phyloP scores from a whole-genome alignment of 2,329 filamentous ascomycete species.

The Penicillium sp. region DNA sequence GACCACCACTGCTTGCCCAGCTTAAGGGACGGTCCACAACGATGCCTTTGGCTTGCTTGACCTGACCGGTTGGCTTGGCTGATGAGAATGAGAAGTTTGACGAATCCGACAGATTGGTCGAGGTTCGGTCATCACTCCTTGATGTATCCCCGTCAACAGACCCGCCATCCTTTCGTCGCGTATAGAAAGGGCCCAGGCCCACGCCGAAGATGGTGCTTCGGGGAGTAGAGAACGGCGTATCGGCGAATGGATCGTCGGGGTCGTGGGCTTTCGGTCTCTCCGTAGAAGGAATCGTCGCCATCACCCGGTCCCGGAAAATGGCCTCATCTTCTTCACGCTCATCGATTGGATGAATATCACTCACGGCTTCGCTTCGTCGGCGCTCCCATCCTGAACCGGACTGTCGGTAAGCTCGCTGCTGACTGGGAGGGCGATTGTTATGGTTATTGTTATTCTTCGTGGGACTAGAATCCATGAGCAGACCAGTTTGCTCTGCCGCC shows the following conservation, averaged over 20 bases:
- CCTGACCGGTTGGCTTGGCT: slow-evolving; percentile 25
- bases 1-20: slow-evolving; percentile 28
- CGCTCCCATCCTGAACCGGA: slow-evolving; percentile 54
- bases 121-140: slow-evolving; percentile 60
- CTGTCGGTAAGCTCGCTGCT: slow-evolving; percentile 35
- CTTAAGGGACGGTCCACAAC: slow-evolving; percentile 27
- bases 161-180: slow-evolving; percentile 21
- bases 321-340: slow-evolving; percentile 64
- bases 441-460: slow-evolving; percentile 41
- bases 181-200: slow-evolving; percentile 29
- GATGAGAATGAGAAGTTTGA: slow-evolving; percentile 52
- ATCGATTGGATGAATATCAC: slow-evolving; percentile 66
- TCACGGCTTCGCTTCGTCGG: slow-evolving; percentile 54
- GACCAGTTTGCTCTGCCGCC: slow-evolving; percentile 46
- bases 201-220: slow-evolving; percentile 30
- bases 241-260: slow-evolving; percentile 31
- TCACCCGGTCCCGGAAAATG: slow-evolving; percentile 23
- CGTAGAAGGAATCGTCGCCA: slow-evolving; percentile 24
- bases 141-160: slow-evolving; percentile 37
- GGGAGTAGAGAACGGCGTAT: slow-evolving; percentile 32
- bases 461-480: slow-evolving; percentile 48
- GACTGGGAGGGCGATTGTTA: slow-evolving; percentile 32
- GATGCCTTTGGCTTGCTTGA: slow-evolving; percentile 22
- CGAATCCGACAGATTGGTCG: slow-evolving; percentile 59
- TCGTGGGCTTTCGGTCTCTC: slow-evolving; percentile 10